A percentile compares a stretch with the other conserved stretches of the same genome.
phyloP scores from a whole-genome alignment of 208 protist genomes.

The Strigomonas galati region DNA sequence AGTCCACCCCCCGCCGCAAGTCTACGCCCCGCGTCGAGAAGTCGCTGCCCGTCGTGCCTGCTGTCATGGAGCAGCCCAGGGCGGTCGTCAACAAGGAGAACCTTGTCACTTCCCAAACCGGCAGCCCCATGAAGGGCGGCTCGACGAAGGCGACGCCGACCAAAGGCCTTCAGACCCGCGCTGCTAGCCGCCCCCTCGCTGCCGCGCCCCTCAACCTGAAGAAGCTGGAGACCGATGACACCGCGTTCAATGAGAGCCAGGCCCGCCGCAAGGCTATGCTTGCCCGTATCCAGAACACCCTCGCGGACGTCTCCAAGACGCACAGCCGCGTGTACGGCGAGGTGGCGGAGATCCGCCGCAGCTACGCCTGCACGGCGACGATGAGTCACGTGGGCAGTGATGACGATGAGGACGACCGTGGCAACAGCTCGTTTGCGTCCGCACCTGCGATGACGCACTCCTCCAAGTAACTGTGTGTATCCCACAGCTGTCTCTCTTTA shows the following conservation, averaged over 20 bases:
- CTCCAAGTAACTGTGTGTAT: not conserved
- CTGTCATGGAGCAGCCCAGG: too few species aligned
- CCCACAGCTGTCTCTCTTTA: not conserved
- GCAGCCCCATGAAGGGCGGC: not conserved
- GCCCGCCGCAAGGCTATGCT: not conserved
- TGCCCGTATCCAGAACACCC: slow-evolving; percentile 6
- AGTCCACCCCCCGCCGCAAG: too few species aligned
- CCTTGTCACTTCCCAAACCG: not conserved
- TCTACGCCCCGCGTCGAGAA: too few species aligned
- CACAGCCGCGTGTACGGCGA: slow-evolving; percentile 7
- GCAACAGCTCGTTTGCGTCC: not conserved
- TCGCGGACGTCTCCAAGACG: slow-evolving; percentile 10
- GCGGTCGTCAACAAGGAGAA: slow-evolving; percentile 7
- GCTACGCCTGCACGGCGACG: slow-evolving; percentile 9
- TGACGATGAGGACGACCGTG: not conserved
- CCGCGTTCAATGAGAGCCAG: slow-evolving; percentile 3
- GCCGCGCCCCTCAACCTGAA: not conserved
- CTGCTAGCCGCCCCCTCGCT: not conserved
- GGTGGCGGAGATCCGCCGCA: slow-evolving; percentile 13
- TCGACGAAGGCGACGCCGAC: not conserved
- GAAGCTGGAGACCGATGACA: not conserved
- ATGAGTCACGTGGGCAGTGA: slow-evolving; percentile 4
- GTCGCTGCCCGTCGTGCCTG: too few species aligned
- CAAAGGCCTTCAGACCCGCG: not conserved
- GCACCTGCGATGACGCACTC: not conserved